These are phyloP conservation scores for Diplodia sapinea DNA, from an alignment of 2,329 filamentous ascomycete genomes.

Conservation along the genomic window DNA sequence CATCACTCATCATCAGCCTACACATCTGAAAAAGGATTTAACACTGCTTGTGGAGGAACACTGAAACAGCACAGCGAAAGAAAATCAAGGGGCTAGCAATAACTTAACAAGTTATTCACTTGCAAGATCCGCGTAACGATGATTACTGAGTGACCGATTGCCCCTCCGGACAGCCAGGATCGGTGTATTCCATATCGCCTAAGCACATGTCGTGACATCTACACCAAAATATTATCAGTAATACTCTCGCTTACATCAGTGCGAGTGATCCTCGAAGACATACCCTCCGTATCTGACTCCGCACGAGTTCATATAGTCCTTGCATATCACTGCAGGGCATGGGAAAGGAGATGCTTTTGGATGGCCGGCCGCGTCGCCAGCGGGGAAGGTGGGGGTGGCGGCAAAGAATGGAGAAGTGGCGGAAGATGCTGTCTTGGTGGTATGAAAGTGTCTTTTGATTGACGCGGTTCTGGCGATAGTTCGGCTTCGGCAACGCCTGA, in stretches of 20 bases:
- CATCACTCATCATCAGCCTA: too few relatives aligned
- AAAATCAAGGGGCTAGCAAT: too few relatives aligned
- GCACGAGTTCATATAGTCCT: not conserved
- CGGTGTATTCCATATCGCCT: not conserved
- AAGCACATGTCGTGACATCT: not conserved
- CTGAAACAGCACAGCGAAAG: too few relatives aligned
- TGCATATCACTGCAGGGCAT: not conserved
- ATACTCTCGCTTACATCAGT: not conserved
- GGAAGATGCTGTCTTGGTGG: not conserved
- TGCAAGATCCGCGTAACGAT: not conserved
- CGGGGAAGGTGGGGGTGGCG: not conserved
- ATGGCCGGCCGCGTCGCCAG: not conserved
- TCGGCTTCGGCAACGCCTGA: not conserved
- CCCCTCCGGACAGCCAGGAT: not conserved
- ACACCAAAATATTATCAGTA: not conserved
- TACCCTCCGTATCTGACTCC: conserved; percentile 14
- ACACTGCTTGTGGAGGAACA: too few relatives aligned
- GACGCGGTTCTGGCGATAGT: not conserved
- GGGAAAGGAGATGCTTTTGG: not conserved
- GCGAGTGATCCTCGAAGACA: not conserved
- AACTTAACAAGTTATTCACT: too few relatives aligned
- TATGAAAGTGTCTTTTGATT: not conserved
- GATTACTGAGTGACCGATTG: not conserved
- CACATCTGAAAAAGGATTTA: too few relatives aligned
- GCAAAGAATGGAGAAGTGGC: not conserved